Evolutionary conservation across 352 stramenopile species (phyloP), one percentile per base, ranked within the genome.

Genomic region (Globisporangium cederbergense): DNA sequence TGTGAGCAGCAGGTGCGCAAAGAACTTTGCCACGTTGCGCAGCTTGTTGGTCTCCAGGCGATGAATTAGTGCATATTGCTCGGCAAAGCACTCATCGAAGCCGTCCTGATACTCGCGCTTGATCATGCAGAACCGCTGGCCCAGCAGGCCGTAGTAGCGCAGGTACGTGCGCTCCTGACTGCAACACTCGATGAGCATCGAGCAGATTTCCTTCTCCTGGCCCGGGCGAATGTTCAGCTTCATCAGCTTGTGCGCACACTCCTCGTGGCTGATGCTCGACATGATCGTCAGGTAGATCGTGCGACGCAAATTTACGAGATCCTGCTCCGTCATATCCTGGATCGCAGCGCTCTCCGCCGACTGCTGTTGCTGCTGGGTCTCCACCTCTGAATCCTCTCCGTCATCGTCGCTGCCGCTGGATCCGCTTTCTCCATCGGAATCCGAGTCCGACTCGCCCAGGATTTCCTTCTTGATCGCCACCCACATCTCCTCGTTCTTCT

Each of bases 201-300:
- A 98, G 66, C 97, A 98, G 14, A 99, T 93, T 71, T 99, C 97
- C 53, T 91, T 92, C 75, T 99, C 97, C 50, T 98, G 89, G 6
- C 97, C 97, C 7, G 88, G 73, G 9, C 95, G 96, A 61, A 99
- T 98, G 67, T 98, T 92, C 56, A 99, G 85, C 74, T 98, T 98
- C 52, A 98, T 87, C 20, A 99, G 80, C 76, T 99, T 99, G 86
- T 99, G 98, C 10, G 94, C 93, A 63, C 96, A 99, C 74, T 99
- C 98, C 80, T 99, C 98, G 77, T 99, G 98, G 4, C 92, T 97
- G 20, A 99, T 97, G 72, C 91, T 98, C 28, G 94, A 99, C 97
- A 99, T 99, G 75, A 99, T 99, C 10, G 97, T 99, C 59, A 99
- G 73, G 74, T 99, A 99, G 65, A 99, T 99, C 28, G 96, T 99